phyloP scores from a whole-genome alignment of 768 basidiomycete species.

The Hemileccinum impolitum region DNA sequence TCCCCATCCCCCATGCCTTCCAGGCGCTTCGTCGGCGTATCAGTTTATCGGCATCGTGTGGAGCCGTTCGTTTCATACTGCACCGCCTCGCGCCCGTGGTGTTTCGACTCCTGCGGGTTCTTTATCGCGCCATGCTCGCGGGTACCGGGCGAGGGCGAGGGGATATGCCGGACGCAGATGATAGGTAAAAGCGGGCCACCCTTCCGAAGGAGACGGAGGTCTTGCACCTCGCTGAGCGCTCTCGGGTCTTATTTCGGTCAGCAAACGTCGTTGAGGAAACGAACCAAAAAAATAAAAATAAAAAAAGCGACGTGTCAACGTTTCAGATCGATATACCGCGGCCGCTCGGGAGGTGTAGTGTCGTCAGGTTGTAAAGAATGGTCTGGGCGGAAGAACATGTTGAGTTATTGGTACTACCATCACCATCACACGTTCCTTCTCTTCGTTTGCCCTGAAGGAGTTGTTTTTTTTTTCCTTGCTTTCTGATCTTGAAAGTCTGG shows the following conservation, averaged over 20 bases:
- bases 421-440: too few relatives aligned
- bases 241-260: not conserved
- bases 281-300: too few relatives aligned
- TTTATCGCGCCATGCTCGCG: not conserved
- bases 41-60: not conserved
- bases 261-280: too few relatives aligned
- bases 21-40: not conserved
- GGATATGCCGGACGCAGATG: not conserved
- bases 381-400: too few relatives aligned
- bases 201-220: not conserved
- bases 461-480: not conserved
- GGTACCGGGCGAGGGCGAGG: not conserved
- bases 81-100: not conserved
- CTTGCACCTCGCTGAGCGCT: not conserved
- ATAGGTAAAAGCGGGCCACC: not conserved
- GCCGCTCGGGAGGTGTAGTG: not conserved
- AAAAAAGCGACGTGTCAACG: not conserved
- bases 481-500: not conserved
- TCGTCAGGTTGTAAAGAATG: too few relatives aligned
- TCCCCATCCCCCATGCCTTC: not conserved
- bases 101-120: not conserved
- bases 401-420: too few relatives aligned
- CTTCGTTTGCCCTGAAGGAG: too few relatives aligned
- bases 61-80: not conserved
- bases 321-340: slow-evolving; percentile 3